Evolutionary conservation across 2,329 filamentous ascomycete species (phyloP).

Genomic region (Monilinia aucupariae): DNA sequence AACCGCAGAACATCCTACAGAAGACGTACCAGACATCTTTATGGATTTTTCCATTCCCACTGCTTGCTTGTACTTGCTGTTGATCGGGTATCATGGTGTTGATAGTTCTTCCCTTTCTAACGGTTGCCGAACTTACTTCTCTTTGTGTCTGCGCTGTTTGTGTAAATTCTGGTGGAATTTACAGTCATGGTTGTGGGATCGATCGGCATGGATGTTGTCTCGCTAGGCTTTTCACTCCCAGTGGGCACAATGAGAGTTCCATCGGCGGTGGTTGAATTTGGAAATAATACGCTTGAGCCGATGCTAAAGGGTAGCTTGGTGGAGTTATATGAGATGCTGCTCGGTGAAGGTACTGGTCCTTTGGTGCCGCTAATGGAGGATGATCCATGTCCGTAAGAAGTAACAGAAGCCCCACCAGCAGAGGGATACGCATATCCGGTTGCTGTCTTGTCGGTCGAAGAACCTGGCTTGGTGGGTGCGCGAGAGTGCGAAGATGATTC

Average conservation of each 20-base stretch:
- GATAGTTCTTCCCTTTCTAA: background rate
- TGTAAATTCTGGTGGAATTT: background rate
- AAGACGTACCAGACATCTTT: background rate
- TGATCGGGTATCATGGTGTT: background rate
- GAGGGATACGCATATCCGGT: background rate
- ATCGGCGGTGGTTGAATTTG: background rate
- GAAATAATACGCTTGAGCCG: background rate
- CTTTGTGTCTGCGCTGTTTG: background rate
- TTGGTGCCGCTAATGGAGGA: background rate
- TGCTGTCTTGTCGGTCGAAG: background rate
- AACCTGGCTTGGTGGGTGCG: background rate
- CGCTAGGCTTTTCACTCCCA: background rate
- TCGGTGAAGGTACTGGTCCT: background rate
- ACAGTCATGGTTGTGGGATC: background rate
- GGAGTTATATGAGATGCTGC: too few species aligned
- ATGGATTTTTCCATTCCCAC: background rate
- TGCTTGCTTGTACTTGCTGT: background rate
- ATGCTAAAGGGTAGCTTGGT: too few species aligned
- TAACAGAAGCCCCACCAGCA: background rate
- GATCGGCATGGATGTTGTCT: too few species aligned
- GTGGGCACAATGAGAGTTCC: background rate
- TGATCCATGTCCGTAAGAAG: background rate
- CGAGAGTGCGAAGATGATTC: background rate
- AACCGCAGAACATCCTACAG: background rate
- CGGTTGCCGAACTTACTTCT: background rate